Evolutionary conservation across 176 grass and related monocot genomes (phyloP).

Genomic region (Hyparrhenia diplandra): DNA sequence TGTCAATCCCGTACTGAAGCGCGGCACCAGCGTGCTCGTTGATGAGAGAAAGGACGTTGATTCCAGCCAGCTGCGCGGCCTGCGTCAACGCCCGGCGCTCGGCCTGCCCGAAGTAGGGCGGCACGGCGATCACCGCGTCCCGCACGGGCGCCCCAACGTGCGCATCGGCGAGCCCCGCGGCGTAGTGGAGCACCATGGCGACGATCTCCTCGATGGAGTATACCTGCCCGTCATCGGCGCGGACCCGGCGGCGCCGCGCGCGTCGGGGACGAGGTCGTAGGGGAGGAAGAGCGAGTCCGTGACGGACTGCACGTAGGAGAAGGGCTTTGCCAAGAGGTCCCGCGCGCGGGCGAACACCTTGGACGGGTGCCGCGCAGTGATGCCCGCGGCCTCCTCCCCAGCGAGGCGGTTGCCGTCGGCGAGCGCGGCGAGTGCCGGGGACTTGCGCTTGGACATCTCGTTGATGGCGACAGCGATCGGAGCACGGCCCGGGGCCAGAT

Average conservation of each 20-base stretch:
- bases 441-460: conserved; percentile 99
- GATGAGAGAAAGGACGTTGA: conserved; percentile 86
- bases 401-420: conserved; percentile 70
- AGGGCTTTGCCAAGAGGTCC: conserved; percentile 82
- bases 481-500: conserved; percentile 69
- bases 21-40: conserved; percentile 95
- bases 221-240: conserved; percentile 68
- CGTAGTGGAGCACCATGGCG: conserved; percentile 82
- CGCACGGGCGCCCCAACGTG: conserved; percentile 71
- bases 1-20: conserved; percentile 98
- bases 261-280: conserved; percentile 76
- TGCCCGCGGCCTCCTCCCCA: conserved; percentile 90
- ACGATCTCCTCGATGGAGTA: conserved; percentile 83
- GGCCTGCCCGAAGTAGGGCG: conserved; percentile 82
- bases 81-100: conserved; percentile 75
- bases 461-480: conserved; percentile 92
- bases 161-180: conserved; percentile 56
- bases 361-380: conserved; percentile 74
- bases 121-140: conserved; percentile 83
- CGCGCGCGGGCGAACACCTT: conserved; percentile 84
- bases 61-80: conserved; percentile 80
- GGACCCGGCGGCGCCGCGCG: conserved; percentile 63
- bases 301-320: conserved; percentile 50
- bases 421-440: conserved; percentile 73
- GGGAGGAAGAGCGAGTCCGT: conserved; percentile 71